Evolutionary conservation across 31 red algal genomes (phyloP).

Genomic region (Bonnemaisonia californica): DNA sequence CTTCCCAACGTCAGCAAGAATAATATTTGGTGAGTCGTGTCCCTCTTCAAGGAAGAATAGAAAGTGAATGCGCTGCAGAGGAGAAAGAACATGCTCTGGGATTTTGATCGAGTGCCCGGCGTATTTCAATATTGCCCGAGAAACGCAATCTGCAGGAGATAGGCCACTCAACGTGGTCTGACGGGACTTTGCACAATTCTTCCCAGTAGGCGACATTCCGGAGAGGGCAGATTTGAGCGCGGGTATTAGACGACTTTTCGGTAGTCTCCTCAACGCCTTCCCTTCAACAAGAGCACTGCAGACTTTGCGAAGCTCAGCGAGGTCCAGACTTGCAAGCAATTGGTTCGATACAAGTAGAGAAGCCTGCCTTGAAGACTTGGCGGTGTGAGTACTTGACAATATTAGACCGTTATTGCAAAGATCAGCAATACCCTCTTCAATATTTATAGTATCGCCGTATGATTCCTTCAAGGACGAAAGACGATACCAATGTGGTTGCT

Average conservation of each 20-base stretch:
- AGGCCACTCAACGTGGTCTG: slow-evolving; percentile 46
- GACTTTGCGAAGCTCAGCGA: slow-evolving; percentile 25
- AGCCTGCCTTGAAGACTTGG: not conserved
- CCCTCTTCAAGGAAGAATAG: slow-evolving; percentile 69
- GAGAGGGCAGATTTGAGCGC: slow-evolving; percentile 14
- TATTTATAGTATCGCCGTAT: slow-evolving; percentile 29
- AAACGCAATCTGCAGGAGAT: slow-evolving; percentile 17
- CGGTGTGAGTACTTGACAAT: slow-evolving; percentile 24
- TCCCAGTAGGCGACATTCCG: not conserved
- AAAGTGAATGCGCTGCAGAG: slow-evolving; percentile 45
- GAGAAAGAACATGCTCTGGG: slow-evolving; percentile 39
- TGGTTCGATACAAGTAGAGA: slow-evolving; percentile 18
- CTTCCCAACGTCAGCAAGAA: slow-evolving; percentile 54
- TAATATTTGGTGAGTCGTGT: slow-evolving; percentile 52
- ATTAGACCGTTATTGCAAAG: slow-evolving; percentile 22
- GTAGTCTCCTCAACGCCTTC: slow-evolving; percentile 37
- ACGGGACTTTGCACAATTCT: not conserved
- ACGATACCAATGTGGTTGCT: slow-evolving; percentile 53
- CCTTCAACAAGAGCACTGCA: slow-evolving; percentile 12
- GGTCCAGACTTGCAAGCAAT: slow-evolving; percentile 7
- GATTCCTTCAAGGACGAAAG: slow-evolving; percentile 27
- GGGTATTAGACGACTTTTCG: slow-evolving; percentile 20
- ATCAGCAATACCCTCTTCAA: slow-evolving; percentile 27
- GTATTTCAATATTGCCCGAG: slow-evolving; percentile 34
- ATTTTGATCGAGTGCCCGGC: slow-evolving; percentile 54